Evolutionary conservation across 1,284 basidiomycete genomes (phyloP).

Genomic region (Macrocystidia cucumis): DNA sequence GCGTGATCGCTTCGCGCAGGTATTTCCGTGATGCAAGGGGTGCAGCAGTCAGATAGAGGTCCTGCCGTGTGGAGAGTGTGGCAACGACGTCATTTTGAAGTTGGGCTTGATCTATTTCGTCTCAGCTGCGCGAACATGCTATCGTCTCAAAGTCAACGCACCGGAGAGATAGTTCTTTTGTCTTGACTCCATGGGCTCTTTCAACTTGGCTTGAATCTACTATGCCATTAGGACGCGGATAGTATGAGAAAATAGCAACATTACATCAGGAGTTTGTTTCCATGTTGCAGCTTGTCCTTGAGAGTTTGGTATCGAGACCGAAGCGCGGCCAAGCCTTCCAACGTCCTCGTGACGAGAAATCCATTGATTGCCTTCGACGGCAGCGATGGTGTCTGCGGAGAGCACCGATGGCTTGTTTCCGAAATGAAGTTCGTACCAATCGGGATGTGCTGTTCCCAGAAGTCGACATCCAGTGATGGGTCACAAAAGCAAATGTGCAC

Average conservation of each 20-base stretch:
- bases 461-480: conserved; percentile 4
- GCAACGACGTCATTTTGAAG: conserved; percentile 62
- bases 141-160: too few relatives aligned
- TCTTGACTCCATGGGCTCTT: conserved; percentile 41
- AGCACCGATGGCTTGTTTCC: conserved; percentile 42
- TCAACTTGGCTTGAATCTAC: conserved; percentile 58
- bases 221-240: background rate
- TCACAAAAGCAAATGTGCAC: conserved; percentile 8
- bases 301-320: conserved; percentile 41
- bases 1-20: conserved; percentile 57
- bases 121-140: too few relatives aligned
- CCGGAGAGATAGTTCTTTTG: conserved; percentile 48
- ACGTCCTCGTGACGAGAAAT: conserved; percentile 35
- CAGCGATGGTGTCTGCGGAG: conserved; percentile 35
- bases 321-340: conserved; percentile 45
- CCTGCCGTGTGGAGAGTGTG: conserved; percentile 58
- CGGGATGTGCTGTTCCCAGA: conserved; percentile 10
- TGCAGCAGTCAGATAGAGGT: conserved; percentile 66
- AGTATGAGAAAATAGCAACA: background rate
- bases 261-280: conserved; percentile 19
- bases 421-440: conserved; percentile 62
- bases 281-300: conserved; percentile 18
- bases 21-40: conserved; percentile 43
- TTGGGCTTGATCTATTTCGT: conserved; percentile 37
- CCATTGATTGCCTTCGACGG: conserved; percentile 48